Evolutionary conservation across 2,329 filamentous ascomycete genomes (phyloP).

Genomic region (Colletotrichum neosansevieriae): DNA sequence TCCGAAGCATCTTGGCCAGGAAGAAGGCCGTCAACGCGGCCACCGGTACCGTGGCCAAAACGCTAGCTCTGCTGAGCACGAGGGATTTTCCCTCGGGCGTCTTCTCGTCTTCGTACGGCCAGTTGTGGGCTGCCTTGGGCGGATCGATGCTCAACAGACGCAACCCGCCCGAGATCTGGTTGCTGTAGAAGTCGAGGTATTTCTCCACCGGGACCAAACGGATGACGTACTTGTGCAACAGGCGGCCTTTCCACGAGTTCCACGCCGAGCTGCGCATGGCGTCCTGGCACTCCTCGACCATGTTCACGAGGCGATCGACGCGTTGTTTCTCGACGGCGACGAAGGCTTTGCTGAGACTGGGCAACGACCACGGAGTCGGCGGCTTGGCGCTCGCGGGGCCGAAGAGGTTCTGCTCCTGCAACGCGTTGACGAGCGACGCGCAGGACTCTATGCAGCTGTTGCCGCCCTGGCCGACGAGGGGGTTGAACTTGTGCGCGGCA

Average conservation of each 20-base stretch:
- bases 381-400: not conserved
- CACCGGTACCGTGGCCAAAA: slow-evolving; percentile 9
- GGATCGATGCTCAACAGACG: slow-evolving; percentile 13
- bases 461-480: slow-evolving; percentile 46
- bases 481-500: slow-evolving; percentile 51
- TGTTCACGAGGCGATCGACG: slow-evolving; percentile 5
- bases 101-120: slow-evolving; percentile 33
- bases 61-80: not conserved
- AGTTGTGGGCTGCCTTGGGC: slow-evolving; percentile 11
- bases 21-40: slow-evolving; percentile 27
- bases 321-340: slow-evolving; percentile 25
- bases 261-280: slow-evolving; percentile 32
- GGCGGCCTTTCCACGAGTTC: slow-evolving; percentile 20
- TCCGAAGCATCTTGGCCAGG: slow-evolving; percentile 1
- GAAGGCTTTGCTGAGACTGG: slow-evolving; percentile 4
- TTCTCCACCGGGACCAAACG: slow-evolving; percentile 10
- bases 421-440: slow-evolving; percentile 44
- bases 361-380: slow-evolving; percentile 3
- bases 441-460: slow-evolving; percentile 47
- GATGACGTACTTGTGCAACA: slow-evolving; percentile 25
- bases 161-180: slow-evolving; percentile 12
- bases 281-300: slow-evolving; percentile 32
- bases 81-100: not conserved
- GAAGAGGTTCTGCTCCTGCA: slow-evolving; percentile 23
- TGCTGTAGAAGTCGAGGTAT: slow-evolving; percentile 32